Evolutionary conservation across 257 asterid species (phyloP).

Genomic region (Solanum neorickii): DNA sequence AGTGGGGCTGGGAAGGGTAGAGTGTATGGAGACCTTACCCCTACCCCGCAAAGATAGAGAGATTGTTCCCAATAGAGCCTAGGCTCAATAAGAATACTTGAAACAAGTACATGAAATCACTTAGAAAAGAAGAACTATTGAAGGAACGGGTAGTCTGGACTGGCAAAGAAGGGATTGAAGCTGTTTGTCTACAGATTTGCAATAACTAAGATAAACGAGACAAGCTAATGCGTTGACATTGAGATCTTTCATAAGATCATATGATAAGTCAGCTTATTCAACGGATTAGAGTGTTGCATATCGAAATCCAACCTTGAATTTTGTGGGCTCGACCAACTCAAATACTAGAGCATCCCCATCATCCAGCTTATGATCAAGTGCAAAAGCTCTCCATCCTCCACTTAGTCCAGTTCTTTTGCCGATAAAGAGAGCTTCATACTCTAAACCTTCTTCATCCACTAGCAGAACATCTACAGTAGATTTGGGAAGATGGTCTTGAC

Average conservation of each 20-base stretch:
- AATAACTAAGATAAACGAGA: not conserved
- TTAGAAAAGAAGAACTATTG: not conserved
- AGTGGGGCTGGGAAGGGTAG: not conserved
- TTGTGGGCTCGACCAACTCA: conserved; percentile 58
- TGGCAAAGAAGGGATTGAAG: not conserved
- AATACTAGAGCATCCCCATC: conserved; percentile 85
- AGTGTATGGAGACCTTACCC: not conserved
- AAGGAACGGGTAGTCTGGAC: not conserved
- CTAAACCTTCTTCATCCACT: conserved; percentile 50
- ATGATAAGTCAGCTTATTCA: not conserved
- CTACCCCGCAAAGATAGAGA: not conserved
- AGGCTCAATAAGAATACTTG: not conserved
- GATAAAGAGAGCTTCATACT: conserved; percentile 50
- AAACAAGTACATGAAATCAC: not conserved
- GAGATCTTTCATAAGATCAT: no score
- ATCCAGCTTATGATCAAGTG: conserved; percentile 72
- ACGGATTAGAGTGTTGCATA: not conserved
- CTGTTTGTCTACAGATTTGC: not conserved
- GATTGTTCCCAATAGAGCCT: not conserved
- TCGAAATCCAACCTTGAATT: conserved; percentile 52
- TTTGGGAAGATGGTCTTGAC: conserved; percentile 54
- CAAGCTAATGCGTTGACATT: not conserved
- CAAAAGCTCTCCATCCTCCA: conserved; percentile 98
- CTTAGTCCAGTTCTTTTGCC: conserved; percentile 69
- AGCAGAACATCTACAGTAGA: conserved; percentile 40